Base-by-base conservation (phyloP, 129 eudicot genomes). In the Cynara cardunculus region DNA sequence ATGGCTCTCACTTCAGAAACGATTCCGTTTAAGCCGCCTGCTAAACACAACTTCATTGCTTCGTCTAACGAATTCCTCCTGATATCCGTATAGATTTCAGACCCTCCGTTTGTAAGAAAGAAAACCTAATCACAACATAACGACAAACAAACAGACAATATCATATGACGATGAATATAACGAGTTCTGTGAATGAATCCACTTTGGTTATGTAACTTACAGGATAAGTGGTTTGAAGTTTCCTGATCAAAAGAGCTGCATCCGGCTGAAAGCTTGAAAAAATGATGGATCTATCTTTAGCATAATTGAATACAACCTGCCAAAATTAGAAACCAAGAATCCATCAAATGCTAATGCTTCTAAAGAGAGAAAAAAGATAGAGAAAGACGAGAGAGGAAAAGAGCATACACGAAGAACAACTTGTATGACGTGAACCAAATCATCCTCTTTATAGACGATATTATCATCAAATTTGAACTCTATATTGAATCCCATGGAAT, bases 211-310 rank as follows among this genome's bases (percentile, higher is more conserved):
- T 7, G 22, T 13, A 6, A 67, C 91, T 80, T 83, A 93, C 98
- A 8, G 94, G 94, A 49, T 85, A 87, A 26, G 86, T 73, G 59
- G 3, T 82, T 78, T 93, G 98, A 22, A 90, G 85, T 76, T 90
- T 87, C 76, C 88, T 87, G 74, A 86, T 64, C 73, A 89, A 78
- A 44, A 69, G 85, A 31, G 86, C 86, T 13, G 92, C 94, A 83
- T 89, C 98, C 9, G 96, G 96, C 22, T 90, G 98, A 72, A 93
- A 90, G 76, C 89, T 86, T 9, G 98, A 93, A 76, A 91, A 93
- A 13, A 87, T 83, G 11, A 91, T 86, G 26, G 89, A 81, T 59
- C 96, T 86, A 7, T 74, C 88, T 74, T 86, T 84, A 65, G 98
- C 98, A 73, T 84, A 72, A 71, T 85, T 85, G 71, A 49, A 62